phyloP scores from a whole-genome alignment of 139 green algal species.

The Trebouxia sp. region DNA sequence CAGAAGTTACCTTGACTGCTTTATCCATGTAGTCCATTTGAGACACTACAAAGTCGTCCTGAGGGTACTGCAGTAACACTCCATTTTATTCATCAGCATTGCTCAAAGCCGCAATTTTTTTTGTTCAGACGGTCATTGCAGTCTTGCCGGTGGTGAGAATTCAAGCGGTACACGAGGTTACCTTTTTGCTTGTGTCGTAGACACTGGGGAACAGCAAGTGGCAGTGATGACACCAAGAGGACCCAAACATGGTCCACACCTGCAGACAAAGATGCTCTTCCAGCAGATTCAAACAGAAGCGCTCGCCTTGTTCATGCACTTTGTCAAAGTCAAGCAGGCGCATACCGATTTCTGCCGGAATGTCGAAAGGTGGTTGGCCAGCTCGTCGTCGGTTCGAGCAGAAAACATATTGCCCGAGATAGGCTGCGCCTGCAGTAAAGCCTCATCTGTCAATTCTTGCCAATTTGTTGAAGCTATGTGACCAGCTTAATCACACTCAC shows the following conservation, averaged over 20 bases:
- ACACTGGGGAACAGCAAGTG: conserved; percentile 20
- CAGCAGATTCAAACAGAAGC: too few relatives aligned
- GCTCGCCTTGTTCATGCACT: neutral
- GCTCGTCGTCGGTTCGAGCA: neutral
- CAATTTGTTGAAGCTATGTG: too few relatives aligned
- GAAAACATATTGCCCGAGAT: neutral
- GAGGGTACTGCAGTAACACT: neutral
- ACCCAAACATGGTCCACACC: conserved; percentile 22
- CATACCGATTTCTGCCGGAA: neutral
- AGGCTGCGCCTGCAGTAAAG: neutral
- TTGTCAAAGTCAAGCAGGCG: neutral
- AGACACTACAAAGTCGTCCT: conserved; percentile 14
- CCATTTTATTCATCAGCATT: too few relatives aligned
- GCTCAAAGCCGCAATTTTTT: neutral
- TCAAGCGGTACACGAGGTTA: neutral
- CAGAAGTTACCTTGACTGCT: neutral
- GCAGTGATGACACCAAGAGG: conserved; percentile 26
- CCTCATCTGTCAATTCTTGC: too few relatives aligned
- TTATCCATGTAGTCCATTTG: conserved; percentile 28
- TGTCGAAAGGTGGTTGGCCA: neutral
- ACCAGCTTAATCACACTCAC: too few relatives aligned
- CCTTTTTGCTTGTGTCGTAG: conserved; percentile 10
- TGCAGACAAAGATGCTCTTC: too few relatives aligned
- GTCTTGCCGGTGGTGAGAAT: neutral
- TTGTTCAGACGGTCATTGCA: neutral